A percentile compares a stretch with the other conserved stretches of the same genome.
These are phyloP conservation scores for Diaporthe sp. DNA, from an alignment of 2,329 filamentous ascomycete species.

Conservation along the genomic window DNA sequence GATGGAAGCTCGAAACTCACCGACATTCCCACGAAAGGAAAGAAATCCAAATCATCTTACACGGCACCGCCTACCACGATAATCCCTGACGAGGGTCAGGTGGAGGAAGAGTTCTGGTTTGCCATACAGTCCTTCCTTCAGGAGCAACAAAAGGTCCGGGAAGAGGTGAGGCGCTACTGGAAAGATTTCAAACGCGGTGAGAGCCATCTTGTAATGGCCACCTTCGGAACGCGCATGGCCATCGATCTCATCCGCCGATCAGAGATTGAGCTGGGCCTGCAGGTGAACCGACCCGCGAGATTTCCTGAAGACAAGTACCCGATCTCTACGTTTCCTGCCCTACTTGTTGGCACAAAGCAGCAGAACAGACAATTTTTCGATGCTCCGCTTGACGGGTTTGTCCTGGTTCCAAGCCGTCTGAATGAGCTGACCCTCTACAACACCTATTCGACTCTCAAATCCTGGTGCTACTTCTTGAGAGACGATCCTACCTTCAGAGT, in stretches of 20 bases:
- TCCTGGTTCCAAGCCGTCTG: background rate
- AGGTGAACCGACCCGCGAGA: conserved; percentile 12
- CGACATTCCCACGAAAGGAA: background rate
- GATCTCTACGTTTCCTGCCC: conserved; percentile 15
- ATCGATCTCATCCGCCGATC: conserved; percentile 34
- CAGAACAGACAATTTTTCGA: background rate
- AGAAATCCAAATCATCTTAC: background rate
- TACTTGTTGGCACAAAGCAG: conserved; percentile 20
- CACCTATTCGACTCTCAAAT: conserved; percentile 1
- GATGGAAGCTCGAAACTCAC: background rate
- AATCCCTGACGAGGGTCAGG: conserved; percentile 12
- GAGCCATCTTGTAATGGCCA: conserved; percentile 23
- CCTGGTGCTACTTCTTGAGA: background rate
- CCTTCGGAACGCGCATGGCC: conserved; percentile 20
- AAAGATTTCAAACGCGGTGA: background rate
- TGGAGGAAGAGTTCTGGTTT: conserved; percentile 34
- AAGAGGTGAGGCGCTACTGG: conserved; percentile 28
- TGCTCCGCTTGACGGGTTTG: background rate
- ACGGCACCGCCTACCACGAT: background rate
- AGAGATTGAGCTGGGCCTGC: conserved; percentile 23
- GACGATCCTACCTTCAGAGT: background rate
- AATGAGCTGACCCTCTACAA: conserved; percentile 24
- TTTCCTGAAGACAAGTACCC: conserved; percentile 31
- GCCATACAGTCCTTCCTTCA: conserved; percentile 25
- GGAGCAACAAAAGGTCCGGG: conserved; percentile 29